Conservation (phyloP, 2,329 filamentous ascomycete genomes). For the Arthroderma sp. region DNA sequence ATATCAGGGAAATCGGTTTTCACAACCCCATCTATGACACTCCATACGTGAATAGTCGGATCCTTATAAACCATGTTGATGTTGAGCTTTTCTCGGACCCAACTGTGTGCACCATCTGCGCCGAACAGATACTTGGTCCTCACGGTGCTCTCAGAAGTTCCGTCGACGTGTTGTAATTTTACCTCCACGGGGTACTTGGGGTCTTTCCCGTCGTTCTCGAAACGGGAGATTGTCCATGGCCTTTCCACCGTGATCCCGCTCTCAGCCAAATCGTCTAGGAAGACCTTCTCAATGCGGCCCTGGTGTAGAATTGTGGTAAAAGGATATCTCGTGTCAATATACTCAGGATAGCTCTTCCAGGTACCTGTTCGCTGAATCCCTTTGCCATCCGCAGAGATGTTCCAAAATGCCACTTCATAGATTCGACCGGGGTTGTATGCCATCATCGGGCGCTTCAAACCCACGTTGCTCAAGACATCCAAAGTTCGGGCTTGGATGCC, state of each 20-base stretch:
- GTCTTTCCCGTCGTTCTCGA: slow-evolving; percentile 50
- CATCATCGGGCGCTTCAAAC: slow-evolving; percentile 27
- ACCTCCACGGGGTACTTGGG: slow-evolving; percentile 54
- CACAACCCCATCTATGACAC: slow-evolving; percentile 64
- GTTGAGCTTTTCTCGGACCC: slow-evolving; percentile 44
- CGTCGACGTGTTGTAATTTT: slow-evolving; percentile 37
- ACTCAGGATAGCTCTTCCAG: slow-evolving; percentile 80
- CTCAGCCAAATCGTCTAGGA: slow-evolving; percentile 51
- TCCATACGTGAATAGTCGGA: slow-evolving; percentile 59
- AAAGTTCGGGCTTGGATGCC: slow-evolving; percentile 32
- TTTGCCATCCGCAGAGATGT: slow-evolving; percentile 37
- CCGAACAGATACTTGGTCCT: slow-evolving; percentile 58
- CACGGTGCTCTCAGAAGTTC: slow-evolving; percentile 31
- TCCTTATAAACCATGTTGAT: slow-evolving; percentile 49
- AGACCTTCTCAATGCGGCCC: slow-evolving; percentile 58
- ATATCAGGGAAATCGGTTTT: slow-evolving; percentile 66
- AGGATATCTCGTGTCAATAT: slow-evolving; percentile 54
- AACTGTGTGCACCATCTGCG: slow-evolving; percentile 56
- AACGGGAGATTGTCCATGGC: slow-evolving; percentile 49
- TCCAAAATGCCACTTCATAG: slow-evolving; percentile 57
- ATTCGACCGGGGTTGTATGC: slow-evolving; percentile 60
- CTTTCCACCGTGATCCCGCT: slow-evolving; percentile 43
- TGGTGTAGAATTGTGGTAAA: slow-evolving; percentile 61
- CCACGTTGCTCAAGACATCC: slow-evolving; percentile 31
- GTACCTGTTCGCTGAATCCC: slow-evolving; percentile 49